Percentiles rank a stretch among this genome's conserved stretches.
Conservation (phyloP, 306 rosid species). For the Comarum palustre region DNA sequence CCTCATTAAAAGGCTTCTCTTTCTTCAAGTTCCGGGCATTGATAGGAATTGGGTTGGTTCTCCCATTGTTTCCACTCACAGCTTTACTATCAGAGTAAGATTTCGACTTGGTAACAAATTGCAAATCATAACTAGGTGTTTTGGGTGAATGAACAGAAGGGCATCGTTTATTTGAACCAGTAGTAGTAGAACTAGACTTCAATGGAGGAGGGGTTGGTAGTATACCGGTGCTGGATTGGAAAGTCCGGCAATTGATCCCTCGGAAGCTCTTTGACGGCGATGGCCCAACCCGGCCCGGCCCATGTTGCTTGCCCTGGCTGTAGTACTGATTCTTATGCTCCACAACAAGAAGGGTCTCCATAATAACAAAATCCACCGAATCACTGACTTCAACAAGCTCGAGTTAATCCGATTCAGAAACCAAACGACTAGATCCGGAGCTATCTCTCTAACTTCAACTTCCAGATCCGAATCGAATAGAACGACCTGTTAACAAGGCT, state of each 20-base stretch:
- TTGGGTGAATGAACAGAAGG: conserved; percentile 35
- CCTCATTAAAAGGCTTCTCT: conserved; percentile 29
- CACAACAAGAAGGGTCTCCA: conserved; percentile 78
- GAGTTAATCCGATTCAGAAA: background rate
- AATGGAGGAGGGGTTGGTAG: conserved; percentile 56
- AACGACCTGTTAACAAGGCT: background rate
- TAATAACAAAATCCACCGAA: conserved; percentile 25
- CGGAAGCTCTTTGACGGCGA: conserved; percentile 43
- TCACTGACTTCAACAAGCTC: background rate
- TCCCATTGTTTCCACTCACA: conserved; percentile 14
- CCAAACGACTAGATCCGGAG: conserved; percentile 33
- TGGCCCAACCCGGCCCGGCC: conserved; percentile 43
- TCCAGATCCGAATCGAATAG: conserved; percentile 29
- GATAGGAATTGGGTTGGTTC: conserved; percentile 62
- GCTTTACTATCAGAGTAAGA: conserved; percentile 29
- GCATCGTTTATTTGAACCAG: conserved; percentile 33
- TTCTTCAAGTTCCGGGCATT: conserved; percentile 25
- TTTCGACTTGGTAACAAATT: background rate
- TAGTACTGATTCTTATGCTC: conserved; percentile 68
- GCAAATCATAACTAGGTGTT: conserved; percentile 28
- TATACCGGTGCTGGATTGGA: conserved; percentile 60
- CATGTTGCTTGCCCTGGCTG: conserved; percentile 40
- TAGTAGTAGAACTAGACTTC: conserved; percentile 33
- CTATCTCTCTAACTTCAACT: background rate
- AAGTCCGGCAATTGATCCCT: conserved; percentile 72